These are phyloP conservation scores for Alternaria viburni DNA, from an alignment of 2,329 filamentous ascomycete genomes.

Conservation along the genomic window DNA sequence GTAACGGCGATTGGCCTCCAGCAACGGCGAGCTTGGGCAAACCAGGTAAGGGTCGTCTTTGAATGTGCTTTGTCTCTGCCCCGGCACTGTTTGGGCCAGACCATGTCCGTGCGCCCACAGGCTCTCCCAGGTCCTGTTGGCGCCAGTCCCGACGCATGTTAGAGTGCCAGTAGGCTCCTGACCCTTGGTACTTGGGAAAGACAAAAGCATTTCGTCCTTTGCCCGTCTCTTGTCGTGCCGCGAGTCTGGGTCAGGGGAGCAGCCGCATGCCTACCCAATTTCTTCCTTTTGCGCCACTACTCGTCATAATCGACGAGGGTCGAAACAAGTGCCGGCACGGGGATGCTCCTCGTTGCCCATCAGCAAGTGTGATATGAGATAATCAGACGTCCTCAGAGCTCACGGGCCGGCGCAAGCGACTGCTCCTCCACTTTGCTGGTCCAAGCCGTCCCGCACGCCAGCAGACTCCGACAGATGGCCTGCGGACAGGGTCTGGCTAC, in stretches of 20 bases:
- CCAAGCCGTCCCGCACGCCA: slow-evolving; percentile 50
- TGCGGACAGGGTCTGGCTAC: slow-evolving; percentile 43
- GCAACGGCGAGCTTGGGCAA: slow-evolving; percentile 31
- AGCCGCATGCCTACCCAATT: slow-evolving; percentile 36
- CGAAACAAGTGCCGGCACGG: slow-evolving; percentile 8
- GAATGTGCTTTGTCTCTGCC: slow-evolving; percentile 40
- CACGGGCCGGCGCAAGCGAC: slow-evolving; percentile 47
- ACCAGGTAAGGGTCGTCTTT: slow-evolving; percentile 28
- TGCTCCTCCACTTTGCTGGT: slow-evolving; percentile 44
- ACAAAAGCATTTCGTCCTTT: slow-evolving; percentile 32
- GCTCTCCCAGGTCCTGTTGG: slow-evolving; percentile 35
- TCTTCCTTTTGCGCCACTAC: slow-evolving; percentile 12
- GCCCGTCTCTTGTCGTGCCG: slow-evolving; percentile 41
- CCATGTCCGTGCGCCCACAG: slow-evolving; percentile 38
- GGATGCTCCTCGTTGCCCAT: slow-evolving; percentile 13
- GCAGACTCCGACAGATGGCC: slow-evolving; percentile 43
- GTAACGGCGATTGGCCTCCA: slow-evolving; percentile 24
- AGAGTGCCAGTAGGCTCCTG: slow-evolving; percentile 30
- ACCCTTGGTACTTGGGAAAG: slow-evolving; percentile 45
- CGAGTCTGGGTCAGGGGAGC: slow-evolving; percentile 42
- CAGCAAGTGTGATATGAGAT: slow-evolving; percentile 18
- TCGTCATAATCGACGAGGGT: slow-evolving; percentile 1
- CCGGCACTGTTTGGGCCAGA: slow-evolving; percentile 41
- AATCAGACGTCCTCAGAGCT: slow-evolving; percentile 20
- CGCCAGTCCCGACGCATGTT: slow-evolving; percentile 45